phyloP scores from a whole-genome alignment of 805 yeast genomes.

The Ogataea zsoltii region DNA sequence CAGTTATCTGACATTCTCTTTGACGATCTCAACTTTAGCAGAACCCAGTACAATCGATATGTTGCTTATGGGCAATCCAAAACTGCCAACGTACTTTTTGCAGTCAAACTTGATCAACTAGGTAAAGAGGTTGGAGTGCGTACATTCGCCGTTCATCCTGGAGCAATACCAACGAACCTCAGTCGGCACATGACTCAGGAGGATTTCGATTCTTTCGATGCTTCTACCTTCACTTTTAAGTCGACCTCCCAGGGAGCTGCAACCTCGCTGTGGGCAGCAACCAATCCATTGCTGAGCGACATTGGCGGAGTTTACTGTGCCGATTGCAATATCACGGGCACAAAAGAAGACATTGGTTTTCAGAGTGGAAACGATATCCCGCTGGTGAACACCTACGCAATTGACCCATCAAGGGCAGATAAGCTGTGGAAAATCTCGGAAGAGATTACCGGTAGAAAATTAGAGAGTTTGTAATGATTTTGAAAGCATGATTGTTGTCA shows the following conservation, averaged over 20 bases:
- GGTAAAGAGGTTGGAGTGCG: neutral
- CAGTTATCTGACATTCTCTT: neutral
- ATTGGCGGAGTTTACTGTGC: too few species aligned
- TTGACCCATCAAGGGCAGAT: too few species aligned
- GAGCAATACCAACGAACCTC: neutral
- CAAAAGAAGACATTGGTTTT: too few species aligned
- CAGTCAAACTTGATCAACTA: neutral
- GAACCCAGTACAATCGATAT: neutral
- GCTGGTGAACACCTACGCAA: too few species aligned
- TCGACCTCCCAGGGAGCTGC: neutral
- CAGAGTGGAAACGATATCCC: too few species aligned
- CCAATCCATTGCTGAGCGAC: slow-evolving; percentile 3
- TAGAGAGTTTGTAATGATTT: too few species aligned
- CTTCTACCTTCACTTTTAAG: neutral
- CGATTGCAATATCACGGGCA: neutral
- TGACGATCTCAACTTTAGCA: neutral
- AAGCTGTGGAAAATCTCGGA: too few species aligned
- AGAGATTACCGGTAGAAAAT: too few species aligned
- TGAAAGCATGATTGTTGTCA: too few species aligned
- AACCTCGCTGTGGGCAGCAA: slow-evolving; percentile 7
- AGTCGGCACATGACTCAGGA: neutral
- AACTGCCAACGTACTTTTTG: neutral
- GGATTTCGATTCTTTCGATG: neutral
- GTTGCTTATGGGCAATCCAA: slow-evolving; percentile 5
- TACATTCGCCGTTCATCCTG: slow-evolving; percentile 2